A percentile compares a stretch with the other conserved stretches of the same genome.
Conservation (phyloP, 805 yeast species). For the Starmerella floris region DNA sequence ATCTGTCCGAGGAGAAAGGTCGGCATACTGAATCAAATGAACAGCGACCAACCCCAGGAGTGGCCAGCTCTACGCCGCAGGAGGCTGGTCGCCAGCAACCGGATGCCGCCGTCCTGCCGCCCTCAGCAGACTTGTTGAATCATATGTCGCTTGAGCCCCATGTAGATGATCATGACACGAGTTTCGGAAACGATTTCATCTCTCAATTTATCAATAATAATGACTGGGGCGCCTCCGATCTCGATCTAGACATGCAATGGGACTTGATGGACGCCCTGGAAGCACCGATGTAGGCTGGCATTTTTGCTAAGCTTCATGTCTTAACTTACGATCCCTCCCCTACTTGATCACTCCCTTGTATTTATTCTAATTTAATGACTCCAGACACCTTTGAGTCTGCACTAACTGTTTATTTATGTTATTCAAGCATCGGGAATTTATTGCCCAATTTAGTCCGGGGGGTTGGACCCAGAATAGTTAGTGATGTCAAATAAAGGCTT, state of each 20-base stretch:
- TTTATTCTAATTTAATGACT: no score
- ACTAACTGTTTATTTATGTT: no score
- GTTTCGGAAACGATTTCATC: slow-evolving; percentile 7
- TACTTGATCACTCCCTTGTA: no score
- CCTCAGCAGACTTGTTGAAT: not conserved
- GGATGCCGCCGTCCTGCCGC: not conserved
- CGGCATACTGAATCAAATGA: not conserved
- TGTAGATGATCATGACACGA: not conserved
- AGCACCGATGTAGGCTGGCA: not conserved
- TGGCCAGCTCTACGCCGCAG: not conserved
- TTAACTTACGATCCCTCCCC: no score
- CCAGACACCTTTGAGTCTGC: no score
- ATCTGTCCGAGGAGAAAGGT: not conserved
- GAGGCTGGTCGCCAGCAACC: slow-evolving; percentile 1
- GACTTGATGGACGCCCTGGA: slow-evolving; percentile 16
- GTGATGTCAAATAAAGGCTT: no score
- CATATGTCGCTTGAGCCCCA: not conserved
- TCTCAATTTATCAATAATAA: slow-evolving; percentile 9
- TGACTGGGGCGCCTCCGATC: slow-evolving; percentile 11
- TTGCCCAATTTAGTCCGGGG: no score
- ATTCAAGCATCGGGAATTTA: no score
- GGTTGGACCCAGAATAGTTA: no score
- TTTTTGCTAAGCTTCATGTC: not conserved
- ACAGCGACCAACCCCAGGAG: not conserved
- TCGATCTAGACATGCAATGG: slow-evolving; percentile 15